phyloP scores from a whole-genome alignment of 805 yeast genomes.

The Yarrowia deformans region DNA sequence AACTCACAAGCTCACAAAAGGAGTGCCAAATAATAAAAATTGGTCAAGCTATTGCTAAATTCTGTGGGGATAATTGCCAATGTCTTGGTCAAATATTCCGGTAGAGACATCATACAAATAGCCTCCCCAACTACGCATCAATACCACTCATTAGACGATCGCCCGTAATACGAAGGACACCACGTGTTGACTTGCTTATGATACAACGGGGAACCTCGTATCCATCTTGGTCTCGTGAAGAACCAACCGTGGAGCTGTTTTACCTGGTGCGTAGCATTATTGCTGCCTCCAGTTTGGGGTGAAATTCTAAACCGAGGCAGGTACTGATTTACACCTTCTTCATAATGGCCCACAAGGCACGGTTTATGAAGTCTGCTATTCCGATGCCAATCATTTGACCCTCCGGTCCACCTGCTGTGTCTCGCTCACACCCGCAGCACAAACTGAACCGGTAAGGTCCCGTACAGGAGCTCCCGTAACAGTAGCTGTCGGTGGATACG shows the following conservation, averaged over 20 bases:
- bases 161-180: background rate
- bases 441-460: background rate
- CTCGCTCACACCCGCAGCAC: background rate
- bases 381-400: background rate
- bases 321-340: background rate
- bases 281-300: background rate
- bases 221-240: background rate
- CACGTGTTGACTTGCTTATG: background rate
- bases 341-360: background rate
- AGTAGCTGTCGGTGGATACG: background rate
- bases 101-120: too few species aligned
- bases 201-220: too few species aligned
- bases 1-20: too few species aligned
- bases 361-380: background rate
- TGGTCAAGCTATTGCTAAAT: too few species aligned
- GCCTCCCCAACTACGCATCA: too few species aligned
- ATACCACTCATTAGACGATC: too few species aligned
- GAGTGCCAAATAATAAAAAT: too few species aligned
- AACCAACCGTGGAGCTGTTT: background rate
- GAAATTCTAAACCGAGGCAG: slow-evolving; percentile 1
- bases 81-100: too few species aligned
- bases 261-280: too few species aligned
- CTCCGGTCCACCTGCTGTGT: background rate
- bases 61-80: background rate
- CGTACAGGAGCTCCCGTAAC: too few species aligned